Percentiles rank a stretch among this genome's conserved stretches.
These are phyloP conservation scores for Taphrina flavorubra DNA, from an alignment of 1,139 yeast genomes.

Conservation along the genomic window DNA sequence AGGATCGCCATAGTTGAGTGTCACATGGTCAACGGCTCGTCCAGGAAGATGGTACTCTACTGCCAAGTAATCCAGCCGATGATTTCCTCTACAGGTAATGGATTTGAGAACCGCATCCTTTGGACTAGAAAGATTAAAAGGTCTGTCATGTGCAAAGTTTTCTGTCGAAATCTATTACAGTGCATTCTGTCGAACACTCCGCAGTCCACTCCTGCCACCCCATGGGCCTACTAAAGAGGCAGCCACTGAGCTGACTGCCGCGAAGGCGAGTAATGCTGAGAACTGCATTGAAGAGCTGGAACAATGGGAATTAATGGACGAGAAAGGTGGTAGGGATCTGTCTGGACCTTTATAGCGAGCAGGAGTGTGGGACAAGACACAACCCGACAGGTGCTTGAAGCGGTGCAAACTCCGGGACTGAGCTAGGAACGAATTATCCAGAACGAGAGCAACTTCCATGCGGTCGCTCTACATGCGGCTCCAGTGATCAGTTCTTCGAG, in stretches of 20 bases:
- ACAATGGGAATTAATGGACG: no score
- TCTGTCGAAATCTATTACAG: not conserved
- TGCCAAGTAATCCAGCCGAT: constrained; percentile 3
- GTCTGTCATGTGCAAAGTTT: not conserved
- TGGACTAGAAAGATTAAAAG: not conserved
- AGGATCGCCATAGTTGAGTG: not conserved
- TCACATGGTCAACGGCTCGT: not conserved
- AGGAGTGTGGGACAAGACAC: no score
- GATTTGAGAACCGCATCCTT: not conserved
- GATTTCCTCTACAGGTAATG: constrained; percentile 1
- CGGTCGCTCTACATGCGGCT: no score
- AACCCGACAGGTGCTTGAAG: no score
- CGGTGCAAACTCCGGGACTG: no score
- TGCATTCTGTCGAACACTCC: not conserved
- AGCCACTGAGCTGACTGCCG: not conserved
- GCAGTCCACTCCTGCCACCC: not conserved
- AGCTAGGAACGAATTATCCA: no score
- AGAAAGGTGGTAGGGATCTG: not conserved
- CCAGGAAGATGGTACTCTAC: not conserved
- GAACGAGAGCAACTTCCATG: no score
- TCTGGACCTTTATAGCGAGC: no score
- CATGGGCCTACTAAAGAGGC: not conserved
- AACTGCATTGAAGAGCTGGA: not conserved
- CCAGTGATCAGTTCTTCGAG: no score
- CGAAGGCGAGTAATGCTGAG: not conserved